phyloP scores from a whole-genome alignment of 1,284 basidiomycete species.

The Ustilago sp. region DNA sequence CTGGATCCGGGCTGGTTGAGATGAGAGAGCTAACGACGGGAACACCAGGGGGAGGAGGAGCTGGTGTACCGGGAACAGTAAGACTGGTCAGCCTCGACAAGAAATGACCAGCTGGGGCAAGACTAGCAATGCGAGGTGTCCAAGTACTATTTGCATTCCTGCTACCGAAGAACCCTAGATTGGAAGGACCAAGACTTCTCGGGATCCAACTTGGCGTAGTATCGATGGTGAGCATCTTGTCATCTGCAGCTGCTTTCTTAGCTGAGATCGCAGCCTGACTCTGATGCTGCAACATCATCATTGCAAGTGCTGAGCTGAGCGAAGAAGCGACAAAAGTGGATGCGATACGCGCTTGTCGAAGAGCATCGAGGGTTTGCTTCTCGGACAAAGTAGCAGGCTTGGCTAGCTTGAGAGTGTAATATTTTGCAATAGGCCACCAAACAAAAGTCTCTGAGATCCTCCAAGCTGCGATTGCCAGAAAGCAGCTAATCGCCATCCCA shows the following conservation, averaged over 20 bases:
- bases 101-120: constrained; percentile 63
- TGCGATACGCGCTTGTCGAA: constrained; percentile 31
- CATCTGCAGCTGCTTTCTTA: constrained; percentile 12
- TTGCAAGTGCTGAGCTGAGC: constrained; percentile 41
- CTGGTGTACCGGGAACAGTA: constrained; percentile 43
- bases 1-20: constrained; percentile 13
- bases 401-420: constrained; percentile 44
- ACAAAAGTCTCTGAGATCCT: constrained; percentile 46
- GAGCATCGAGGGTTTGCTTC: constrained; percentile 6
- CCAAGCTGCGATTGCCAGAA: constrained; percentile 53
- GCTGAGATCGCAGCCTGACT: constrained; percentile 19
- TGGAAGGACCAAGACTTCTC: constrained; percentile 21
- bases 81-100: constrained; percentile 55
- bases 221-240: constrained; percentile 31
- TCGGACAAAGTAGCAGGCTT: constrained; percentile 14
- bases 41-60: neutral
- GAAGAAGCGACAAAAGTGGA: constrained; percentile 51
- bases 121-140: constrained; percentile 40
- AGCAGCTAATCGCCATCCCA: constrained; percentile 55
- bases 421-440: constrained; percentile 54
- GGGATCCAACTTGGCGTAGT: constrained; percentile 46
- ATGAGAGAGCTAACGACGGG: constrained; percentile 11
- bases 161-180: constrained; percentile 26
- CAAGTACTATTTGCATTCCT: constrained; percentile 1
- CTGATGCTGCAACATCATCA: constrained; percentile 52